phyloP scores from a whole-genome alignment of 225 moss, liverwort and hornwort genomes.

The Marchantia paleacea region DNA sequence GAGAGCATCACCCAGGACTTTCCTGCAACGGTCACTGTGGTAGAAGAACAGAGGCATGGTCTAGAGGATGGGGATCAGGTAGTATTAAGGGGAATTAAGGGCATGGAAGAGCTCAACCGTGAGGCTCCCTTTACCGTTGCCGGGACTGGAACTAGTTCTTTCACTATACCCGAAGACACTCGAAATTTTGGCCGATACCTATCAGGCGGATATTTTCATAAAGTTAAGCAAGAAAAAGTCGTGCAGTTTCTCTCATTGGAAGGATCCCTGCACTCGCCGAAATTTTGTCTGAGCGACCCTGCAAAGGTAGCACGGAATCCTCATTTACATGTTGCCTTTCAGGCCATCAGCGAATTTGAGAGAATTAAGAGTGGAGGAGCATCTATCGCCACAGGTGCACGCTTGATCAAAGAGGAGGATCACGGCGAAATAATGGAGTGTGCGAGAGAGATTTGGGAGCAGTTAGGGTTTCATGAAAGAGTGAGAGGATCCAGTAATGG shows the following conservation, averaged over 20 bases:
- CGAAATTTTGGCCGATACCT: slow-evolving; percentile 62
- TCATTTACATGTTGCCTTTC: slow-evolving; percentile 79
- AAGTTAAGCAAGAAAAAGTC: slow-evolving; percentile 65
- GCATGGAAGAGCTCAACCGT: slow-evolving; percentile 87
- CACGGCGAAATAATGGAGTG: slow-evolving; percentile 59
- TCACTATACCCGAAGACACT: slow-evolving; percentile 87
- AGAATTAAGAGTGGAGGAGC: slow-evolving; percentile 47
- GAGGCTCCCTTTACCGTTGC: slow-evolving; percentile 57
- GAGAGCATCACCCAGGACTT: slow-evolving; percentile 98
- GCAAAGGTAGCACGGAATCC: slow-evolving; percentile 57
- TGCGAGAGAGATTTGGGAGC: slow-evolving; percentile 80
- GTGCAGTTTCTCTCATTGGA: slow-evolving; percentile 68
- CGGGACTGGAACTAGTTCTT: slow-evolving; percentile 79
- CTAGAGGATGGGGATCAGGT: slow-evolving; percentile 94
- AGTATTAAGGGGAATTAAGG: slow-evolving; percentile 72
- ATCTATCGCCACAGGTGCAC: slow-evolving; percentile 37
- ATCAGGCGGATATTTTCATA: slow-evolving; percentile 87
- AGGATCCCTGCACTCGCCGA: slow-evolving; percentile 59
- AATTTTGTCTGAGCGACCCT: slow-evolving; percentile 75
- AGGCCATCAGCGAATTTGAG: slow-evolving; percentile 86
- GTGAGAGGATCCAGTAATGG: slow-evolving; percentile 48
- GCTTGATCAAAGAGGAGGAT: slow-evolving; percentile 53
- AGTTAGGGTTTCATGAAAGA: slow-evolving; percentile 44
- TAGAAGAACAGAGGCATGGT: slow-evolving; percentile 89
- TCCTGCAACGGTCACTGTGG: slow-evolving; percentile 93